A percentile compares a stretch with the other conserved stretches of the same genome.
Conservation (phyloP, 1,284 basidiomycete species). For the Pascua guehoae region DNA sequence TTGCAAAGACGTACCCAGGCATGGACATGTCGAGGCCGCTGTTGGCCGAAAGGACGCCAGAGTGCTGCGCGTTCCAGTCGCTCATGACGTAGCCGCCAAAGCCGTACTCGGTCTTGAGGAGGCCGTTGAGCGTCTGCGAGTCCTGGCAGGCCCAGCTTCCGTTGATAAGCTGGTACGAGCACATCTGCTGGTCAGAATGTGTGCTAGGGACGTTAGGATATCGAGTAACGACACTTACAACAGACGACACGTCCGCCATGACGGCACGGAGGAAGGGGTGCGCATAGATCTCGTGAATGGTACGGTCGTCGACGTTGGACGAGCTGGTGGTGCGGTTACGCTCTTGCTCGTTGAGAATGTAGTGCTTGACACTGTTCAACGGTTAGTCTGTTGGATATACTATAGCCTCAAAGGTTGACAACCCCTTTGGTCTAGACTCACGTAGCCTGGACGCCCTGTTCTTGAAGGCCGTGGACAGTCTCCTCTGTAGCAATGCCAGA, state of each 20-base stretch:
- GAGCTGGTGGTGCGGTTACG: conserved; percentile 21
- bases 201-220: neutral
- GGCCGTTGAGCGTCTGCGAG: conserved; percentile 60
- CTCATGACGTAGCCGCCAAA: conserved; percentile 49
- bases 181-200: conserved; percentile 54
- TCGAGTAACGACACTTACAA: conserved; percentile 67
- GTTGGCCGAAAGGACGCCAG: conserved; percentile 14
- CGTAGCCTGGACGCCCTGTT: conserved; percentile 60
- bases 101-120: conserved; percentile 68
- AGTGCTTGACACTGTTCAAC: conserved; percentile 20
- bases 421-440: conserved; percentile 15
- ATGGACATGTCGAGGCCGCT: conserved; percentile 44
- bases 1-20: conserved; percentile 46
- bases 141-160: conserved; percentile 64
- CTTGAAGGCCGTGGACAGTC: conserved; percentile 70
- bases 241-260: conserved; percentile 62
- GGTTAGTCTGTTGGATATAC: neutral
- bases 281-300: conserved; percentile 26
- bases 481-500: conserved; percentile 64
- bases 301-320: conserved; percentile 25
- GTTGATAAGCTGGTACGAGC: conserved; percentile 64
- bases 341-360: conserved; percentile 28
- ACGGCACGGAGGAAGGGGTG: conserved; percentile 61
- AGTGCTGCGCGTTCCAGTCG: conserved; percentile 27
- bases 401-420: too few relatives aligned